Evolutionary conservation across 345 rosid species (phyloP).

Genomic region (Lepidium aucheri): DNA sequence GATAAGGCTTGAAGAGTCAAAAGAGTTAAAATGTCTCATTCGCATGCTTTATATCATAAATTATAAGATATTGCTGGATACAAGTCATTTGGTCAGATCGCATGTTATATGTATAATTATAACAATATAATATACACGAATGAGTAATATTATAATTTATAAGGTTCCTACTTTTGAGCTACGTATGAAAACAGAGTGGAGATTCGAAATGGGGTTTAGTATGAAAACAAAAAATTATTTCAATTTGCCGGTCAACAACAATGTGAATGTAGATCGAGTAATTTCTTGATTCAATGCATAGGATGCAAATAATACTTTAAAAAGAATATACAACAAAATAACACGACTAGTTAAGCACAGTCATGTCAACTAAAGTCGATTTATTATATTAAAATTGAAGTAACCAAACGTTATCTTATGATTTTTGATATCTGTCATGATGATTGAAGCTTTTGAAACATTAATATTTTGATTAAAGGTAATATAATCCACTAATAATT

Average conservation of each 20-base stretch:
- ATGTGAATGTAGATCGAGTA: neutral
- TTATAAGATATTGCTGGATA: neutral
- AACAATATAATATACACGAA: neutral
- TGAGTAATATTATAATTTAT: neutral
- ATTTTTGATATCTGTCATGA: too few relatives aligned
- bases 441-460: too few relatives aligned
- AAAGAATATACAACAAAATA: too few relatives aligned
- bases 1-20: neutral
- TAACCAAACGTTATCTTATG: too few relatives aligned
- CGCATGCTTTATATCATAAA: neutral
- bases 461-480: too few relatives aligned
- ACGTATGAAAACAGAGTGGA: neutral
- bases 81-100: neutral
- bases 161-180: neutral
- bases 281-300: constrained; percentile 15
- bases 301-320: neutral
- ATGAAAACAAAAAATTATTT: neutral
- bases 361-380: too few relatives aligned
- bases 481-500: too few relatives aligned
- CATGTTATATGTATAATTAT: neutral
- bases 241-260: neutral
- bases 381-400: too few relatives aligned
- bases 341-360: too few relatives aligned
- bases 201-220: neutral
- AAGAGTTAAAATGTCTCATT: neutral